Evolutionary conservation across 257 asterid genomes (phyloP), one percentile per base, ranked within the genome.

Genomic region (Salvia miltiorrhiza): DNA sequence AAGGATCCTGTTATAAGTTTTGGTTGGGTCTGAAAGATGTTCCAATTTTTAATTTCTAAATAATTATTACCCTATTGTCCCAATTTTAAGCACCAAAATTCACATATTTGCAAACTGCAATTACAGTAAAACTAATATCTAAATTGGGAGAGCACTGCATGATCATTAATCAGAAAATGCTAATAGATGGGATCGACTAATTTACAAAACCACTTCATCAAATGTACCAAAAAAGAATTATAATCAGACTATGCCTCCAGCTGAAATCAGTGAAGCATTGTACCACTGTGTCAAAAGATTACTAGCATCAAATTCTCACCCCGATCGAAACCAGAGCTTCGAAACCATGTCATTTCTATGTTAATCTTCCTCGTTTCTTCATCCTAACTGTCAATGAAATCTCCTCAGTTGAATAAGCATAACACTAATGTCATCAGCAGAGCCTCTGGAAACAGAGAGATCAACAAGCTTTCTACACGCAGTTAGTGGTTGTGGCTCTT

Each of bases 391-490:
- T 50, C 43, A 41, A 50, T 24, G 16, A 35, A 75, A 79, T 56
- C 72, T 72, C 16, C 73, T 54, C 50, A 81, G 13, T 19, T 78
- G 88, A 74, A 91, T 63, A 43, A 91, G 67, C 95, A 88, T 81
- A 47, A 87, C 96, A 43, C 89, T 91, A 26, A 81, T 78, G 64
- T 91, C 97, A 73, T 91, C 97, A 54, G 72, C 41, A 10, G 95
- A 88, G 30, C 97, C 97, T 65, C 97, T 83, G 0, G 87, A 83
- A 71, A 77, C 80, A 12, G 98, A 80, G 66, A 90, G 82, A 9
- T 93, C 94, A 9, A 79, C 83, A 2, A 93, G 95, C 74, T 80
- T 83, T 77, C 75, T 85, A 67, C 97, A 93, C 0, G 96, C 97
- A 0, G 82, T 73, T n/a, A 88, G 33, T 0, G 79, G 72, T 63